Conservation (phyloP, 306 rosid genomes). For the Ceratonia siliqua region DNA sequence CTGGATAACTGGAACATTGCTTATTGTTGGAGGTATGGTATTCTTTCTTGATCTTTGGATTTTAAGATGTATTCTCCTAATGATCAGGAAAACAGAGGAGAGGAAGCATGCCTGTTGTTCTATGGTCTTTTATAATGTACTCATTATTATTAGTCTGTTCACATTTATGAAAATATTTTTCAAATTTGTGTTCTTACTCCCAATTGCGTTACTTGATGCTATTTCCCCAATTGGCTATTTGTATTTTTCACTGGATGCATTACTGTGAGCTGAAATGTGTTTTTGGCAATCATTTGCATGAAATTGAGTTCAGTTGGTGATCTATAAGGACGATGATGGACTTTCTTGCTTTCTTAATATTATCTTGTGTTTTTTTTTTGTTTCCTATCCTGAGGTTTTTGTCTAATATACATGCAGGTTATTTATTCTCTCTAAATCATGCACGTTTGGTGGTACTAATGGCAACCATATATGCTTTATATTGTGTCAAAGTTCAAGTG, state of each 20-base stretch:
- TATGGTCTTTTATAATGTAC: background rate
- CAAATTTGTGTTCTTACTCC: constrained; percentile 4
- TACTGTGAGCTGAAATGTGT: background rate
- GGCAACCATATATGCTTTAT: constrained; percentile 71
- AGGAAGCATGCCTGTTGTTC: constrained; percentile 20
- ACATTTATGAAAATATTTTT: background rate
- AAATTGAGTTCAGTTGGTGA: background rate
- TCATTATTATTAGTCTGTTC: background rate
- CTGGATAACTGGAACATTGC: constrained; percentile 91
- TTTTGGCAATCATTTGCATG: constrained; percentile 16
- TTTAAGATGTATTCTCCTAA: constrained; percentile 4
- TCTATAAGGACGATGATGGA: background rate
- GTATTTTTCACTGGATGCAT: background rate
- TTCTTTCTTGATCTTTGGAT: constrained; percentile 23
- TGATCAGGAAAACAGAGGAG: constrained; percentile 1
- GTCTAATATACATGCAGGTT: constrained; percentile 62
- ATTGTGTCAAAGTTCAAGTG: constrained; percentile 80
- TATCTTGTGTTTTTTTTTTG: background rate
- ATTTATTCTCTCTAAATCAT: constrained; percentile 88
- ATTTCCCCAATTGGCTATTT: background rate
- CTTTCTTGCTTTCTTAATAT: background rate
- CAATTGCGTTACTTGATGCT: background rate
- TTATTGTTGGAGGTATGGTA: constrained; percentile 84
- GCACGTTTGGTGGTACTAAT: constrained; percentile 88
- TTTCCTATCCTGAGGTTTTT: constrained; percentile 12